Conservation (phyloP, 2,329 filamentous ascomycete genomes). For the Aureobasidium sp. region DNA sequence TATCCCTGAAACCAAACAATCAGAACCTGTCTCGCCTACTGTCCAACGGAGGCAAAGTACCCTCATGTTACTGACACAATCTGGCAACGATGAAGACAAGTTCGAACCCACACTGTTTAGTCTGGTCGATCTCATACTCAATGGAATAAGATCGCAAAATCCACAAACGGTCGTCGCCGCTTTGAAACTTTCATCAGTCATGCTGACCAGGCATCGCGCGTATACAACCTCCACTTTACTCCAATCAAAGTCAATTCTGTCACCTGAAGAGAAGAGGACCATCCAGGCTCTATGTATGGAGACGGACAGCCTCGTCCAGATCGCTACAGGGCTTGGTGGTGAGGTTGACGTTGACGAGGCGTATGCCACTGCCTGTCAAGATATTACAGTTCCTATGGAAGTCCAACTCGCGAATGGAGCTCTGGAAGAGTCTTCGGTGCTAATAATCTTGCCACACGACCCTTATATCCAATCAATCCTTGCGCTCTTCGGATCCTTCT, state of each 20-base stretch:
- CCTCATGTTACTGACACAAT: slow-evolving; percentile 73
- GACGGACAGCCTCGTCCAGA: slow-evolving; percentile 58
- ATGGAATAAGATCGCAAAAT: slow-evolving; percentile 75
- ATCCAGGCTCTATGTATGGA: slow-evolving; percentile 68
- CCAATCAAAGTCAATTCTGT: slow-evolving; percentile 37
- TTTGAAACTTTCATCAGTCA: slow-evolving; percentile 74
- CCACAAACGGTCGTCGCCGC: slow-evolving; percentile 85
- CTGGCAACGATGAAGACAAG: slow-evolving; percentile 64
- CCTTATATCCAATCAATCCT: slow-evolving; percentile 44
- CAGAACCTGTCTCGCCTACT: slow-evolving; percentile 44
- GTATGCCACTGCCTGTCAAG: slow-evolving; percentile 55
- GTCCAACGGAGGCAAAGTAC: slow-evolving; percentile 77
- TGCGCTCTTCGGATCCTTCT: slow-evolving; percentile 66
- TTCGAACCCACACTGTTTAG: slow-evolving; percentile 86
- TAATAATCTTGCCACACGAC: slow-evolving; percentile 42
- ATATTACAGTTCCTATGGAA: slow-evolving; percentile 40
- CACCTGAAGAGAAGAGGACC: slow-evolving; percentile 48
- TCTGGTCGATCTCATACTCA: slow-evolving; percentile 79
- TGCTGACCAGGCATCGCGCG: slow-evolving; percentile 77
- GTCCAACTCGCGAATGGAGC: slow-evolving; percentile 17
- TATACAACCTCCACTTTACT: slow-evolving; percentile 75
- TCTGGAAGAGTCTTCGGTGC: neutral
- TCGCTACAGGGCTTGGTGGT: slow-evolving; percentile 61
- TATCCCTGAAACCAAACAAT: slow-evolving; percentile 51
- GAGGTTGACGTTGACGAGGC: slow-evolving; percentile 62